Percentiles rank a stretch among this genome's conserved stretches.
These are phyloP conservation scores for Fusarium piperis DNA, from an alignment of 2,329 filamentous ascomycete genomes.

Conservation along the genomic window DNA sequence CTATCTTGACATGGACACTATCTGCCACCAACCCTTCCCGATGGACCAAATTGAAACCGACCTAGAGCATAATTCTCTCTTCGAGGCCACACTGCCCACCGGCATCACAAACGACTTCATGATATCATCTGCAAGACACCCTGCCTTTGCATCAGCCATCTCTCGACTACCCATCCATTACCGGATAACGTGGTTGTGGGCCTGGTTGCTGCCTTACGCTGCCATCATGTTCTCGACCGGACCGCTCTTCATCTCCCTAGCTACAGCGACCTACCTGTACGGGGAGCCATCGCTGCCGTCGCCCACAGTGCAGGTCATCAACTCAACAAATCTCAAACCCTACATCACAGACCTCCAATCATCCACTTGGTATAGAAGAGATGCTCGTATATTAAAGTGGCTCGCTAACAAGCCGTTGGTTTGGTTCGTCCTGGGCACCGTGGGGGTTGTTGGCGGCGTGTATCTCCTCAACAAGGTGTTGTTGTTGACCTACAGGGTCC, in stretches of 20 bases:
- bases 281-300: slow-evolving; percentile 49
- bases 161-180: slow-evolving; percentile 68
- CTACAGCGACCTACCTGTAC: slow-evolving; percentile 77
- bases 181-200: slow-evolving; percentile 68
- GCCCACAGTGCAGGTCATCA: slow-evolving; percentile 38
- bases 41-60: slow-evolving; percentile 33
- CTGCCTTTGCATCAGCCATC: slow-evolving; percentile 77
- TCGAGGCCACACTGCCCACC: slow-evolving; percentile 69
- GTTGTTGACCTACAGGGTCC: neutral
- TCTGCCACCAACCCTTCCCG: slow-evolving; percentile 40
- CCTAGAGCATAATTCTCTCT: slow-evolving; percentile 31
- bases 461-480: neutral
- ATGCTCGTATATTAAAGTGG: slow-evolving; percentile 58
- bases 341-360: slow-evolving; percentile 50
- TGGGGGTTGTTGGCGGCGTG: neutral
- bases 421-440: neutral
- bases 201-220: slow-evolving; percentile 70
- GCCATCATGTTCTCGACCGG: slow-evolving; percentile 84
- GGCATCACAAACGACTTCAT: slow-evolving; percentile 85
- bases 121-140: slow-evolving; percentile 76
- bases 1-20: slow-evolving; percentile 67
- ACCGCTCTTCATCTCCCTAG: slow-evolving; percentile 77
- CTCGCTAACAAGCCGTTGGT: slow-evolving; percentile 49
- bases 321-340: slow-evolving; percentile 19
- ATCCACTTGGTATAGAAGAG: slow-evolving; percentile 56